Percentiles rank a stretch among this genome's conserved stretches.
These are phyloP conservation scores for Cercospora nicotianae DNA, from an alignment of 2,329 filamentous ascomycete species.

Conservation along the genomic window DNA sequence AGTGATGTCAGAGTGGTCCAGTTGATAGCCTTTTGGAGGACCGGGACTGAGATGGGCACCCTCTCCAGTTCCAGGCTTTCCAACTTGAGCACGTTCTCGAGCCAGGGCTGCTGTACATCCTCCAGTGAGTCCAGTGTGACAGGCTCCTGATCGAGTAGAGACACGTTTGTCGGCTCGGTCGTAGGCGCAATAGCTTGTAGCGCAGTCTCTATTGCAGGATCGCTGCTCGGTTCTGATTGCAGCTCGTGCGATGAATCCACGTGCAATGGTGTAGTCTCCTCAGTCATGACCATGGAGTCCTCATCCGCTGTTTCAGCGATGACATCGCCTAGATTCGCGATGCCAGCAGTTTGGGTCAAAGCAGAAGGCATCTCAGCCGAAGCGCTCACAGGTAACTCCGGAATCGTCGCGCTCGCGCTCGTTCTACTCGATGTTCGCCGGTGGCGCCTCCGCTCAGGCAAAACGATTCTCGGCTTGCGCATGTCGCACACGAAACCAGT, in stretches of 20 bases:
- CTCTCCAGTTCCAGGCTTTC: slow-evolving; percentile 74
- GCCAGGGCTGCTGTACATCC: slow-evolving; percentile 39
- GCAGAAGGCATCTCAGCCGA: slow-evolving; percentile 1
- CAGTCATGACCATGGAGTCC: background rate
- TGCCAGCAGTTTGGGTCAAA: slow-evolving; percentile 13
- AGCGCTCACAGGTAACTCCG: slow-evolving; percentile 7
- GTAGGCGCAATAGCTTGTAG: slow-evolving; percentile 8
- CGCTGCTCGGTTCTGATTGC: background rate
- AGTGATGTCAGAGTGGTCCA: slow-evolving; percentile 71
- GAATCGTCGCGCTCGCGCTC: background rate
- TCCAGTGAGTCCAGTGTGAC: slow-evolving; percentile 19
- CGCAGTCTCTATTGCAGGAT: slow-evolving; percentile 8
- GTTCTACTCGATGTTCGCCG: slow-evolving; percentile 15
- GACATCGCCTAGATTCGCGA: slow-evolving; percentile 22
- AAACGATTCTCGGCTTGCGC: slow-evolving; percentile 37
- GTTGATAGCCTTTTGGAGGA: slow-evolving; percentile 70
- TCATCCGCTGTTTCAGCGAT: slow-evolving; percentile 12
- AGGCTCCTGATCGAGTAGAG: slow-evolving; percentile 3
- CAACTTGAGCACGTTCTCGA: slow-evolving; percentile 63
- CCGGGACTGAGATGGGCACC: slow-evolving; percentile 68
- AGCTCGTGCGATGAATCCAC: background rate
- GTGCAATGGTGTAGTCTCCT: background rate
- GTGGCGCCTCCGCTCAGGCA: slow-evolving; percentile 27
- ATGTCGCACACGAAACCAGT: slow-evolving; percentile 67
- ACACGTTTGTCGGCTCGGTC: background rate